Evolutionary conservation across 2,329 filamentous ascomycete genomes (phyloP).

Genomic region (Epichloe gansuensis): DNA sequence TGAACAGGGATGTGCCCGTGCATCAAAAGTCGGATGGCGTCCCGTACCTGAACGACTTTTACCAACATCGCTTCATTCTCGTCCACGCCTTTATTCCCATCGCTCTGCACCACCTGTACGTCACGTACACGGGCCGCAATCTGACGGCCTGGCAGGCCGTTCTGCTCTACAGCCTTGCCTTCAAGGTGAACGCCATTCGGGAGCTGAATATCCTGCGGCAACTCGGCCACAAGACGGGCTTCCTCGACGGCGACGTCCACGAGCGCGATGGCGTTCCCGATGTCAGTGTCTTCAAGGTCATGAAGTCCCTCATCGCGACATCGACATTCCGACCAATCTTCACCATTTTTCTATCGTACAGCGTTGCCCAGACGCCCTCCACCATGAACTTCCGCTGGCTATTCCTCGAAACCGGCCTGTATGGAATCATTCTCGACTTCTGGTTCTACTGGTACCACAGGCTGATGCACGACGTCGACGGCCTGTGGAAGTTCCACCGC

Average conservation of each 20-base stretch:
- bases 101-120: slow-evolving; percentile 3
- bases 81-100: slow-evolving; percentile 5
- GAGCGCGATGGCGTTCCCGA: slow-evolving; percentile 6
- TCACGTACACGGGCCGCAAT: slow-evolving; percentile 4
- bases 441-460: slow-evolving; percentile 8
- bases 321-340: slow-evolving; percentile 4
- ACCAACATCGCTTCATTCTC: slow-evolving; percentile 6
- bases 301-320: slow-evolving; percentile 1
- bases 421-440: slow-evolving; percentile 4
- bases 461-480: slow-evolving; percentile 5
- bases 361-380: background rate
- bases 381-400: slow-evolving; percentile 1
- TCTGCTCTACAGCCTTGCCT: slow-evolving; percentile 2
- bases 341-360: slow-evolving; percentile 2
- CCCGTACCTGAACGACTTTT: slow-evolving; percentile 3
- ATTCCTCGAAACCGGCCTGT: slow-evolving; percentile 1
- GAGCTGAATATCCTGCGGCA: slow-evolving; percentile 3
- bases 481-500: slow-evolving; percentile 6
- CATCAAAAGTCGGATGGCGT: slow-evolving; percentile 5
- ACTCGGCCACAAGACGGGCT: slow-evolving; percentile 2
- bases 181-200: slow-evolving; percentile 6
- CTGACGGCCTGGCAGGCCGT: slow-evolving; percentile 5
- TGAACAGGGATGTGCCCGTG: slow-evolving; percentile 4
- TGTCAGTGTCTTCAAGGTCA: slow-evolving; percentile 1
- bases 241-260: slow-evolving; percentile 6